A percentile compares a stretch with the other conserved stretches of the same genome.
These are phyloP conservation scores for Strobilomyces echinocephalus DNA, from an alignment of 768 basidiomycete genomes.

Conservation along the genomic window DNA sequence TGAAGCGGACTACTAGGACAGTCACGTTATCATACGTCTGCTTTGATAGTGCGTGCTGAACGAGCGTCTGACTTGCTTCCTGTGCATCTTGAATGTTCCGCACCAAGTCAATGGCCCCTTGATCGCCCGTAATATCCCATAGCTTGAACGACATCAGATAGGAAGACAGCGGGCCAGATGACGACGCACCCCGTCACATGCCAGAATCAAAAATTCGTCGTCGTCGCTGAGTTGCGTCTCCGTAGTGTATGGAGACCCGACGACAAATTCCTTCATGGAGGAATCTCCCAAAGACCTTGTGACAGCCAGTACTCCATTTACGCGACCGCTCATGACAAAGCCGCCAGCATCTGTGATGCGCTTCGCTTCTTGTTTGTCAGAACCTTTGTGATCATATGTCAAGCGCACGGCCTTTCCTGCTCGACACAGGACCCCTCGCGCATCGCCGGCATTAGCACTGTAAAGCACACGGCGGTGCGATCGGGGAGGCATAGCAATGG, in stretches of 20 bases:
- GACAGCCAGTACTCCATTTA: conserved; percentile 95
- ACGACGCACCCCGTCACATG: conserved; percentile 89
- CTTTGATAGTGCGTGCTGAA: conserved; percentile 80
- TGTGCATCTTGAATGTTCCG: conserved; percentile 72
- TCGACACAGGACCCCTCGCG: conserved; percentile 88
- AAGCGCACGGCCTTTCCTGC: conserved; percentile 85
- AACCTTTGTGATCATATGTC: conserved; percentile 98
- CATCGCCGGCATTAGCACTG: conserved; percentile 95
- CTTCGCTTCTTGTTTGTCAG: conserved; percentile 95
- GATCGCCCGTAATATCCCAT: conserved; percentile 94
- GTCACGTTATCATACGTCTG: conserved; percentile 96
- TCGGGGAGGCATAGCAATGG: conserved; percentile 40
- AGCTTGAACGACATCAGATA: conserved; percentile 47
- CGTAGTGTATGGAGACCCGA: conserved; percentile 97
- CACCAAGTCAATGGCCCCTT: conserved; percentile 84
- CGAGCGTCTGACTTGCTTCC: conserved; percentile 67
- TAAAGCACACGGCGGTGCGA: conserved; percentile 76
- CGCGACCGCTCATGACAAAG: conserved; percentile 97
- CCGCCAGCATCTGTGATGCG: conserved; percentile 97
- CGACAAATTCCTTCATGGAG: conserved; percentile 99
- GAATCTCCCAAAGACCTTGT: conserved; percentile 95
- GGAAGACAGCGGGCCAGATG: not conserved
- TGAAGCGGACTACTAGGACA: conserved; percentile 83
- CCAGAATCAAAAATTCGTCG: conserved; percentile 92
- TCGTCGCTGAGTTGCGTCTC: conserved; percentile 87